Evolutionary conservation across 768 basidiomycete species (phyloP), one percentile per base, ranked within the genome.

Genomic region (Leucocoprinus leucothites): DNA sequence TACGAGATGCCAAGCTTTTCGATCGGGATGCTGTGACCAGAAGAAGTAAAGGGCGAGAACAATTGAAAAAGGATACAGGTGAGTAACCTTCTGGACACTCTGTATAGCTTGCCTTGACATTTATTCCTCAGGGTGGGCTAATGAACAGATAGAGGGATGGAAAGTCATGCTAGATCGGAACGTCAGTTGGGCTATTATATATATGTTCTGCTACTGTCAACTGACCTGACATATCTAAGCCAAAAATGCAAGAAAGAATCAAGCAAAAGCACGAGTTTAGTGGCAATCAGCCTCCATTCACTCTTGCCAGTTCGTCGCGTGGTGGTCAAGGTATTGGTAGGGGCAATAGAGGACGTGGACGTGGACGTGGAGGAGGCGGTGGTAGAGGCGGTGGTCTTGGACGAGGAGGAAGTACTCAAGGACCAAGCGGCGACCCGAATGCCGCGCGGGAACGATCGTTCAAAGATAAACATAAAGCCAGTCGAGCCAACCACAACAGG

Each of bases 81-180:
- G 59, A 59, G 73, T 60, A 14, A 0, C 24, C 44, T 49, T 47
- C 16, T 7, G 14, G 13, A 7, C 26, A 34, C 53, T n/a, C 34
- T 14, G 14, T 18, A 14, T 7, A 36, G 47, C 18, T 53, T 9
- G 57, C 55, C 25, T 18, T 52, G 36, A 35, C 7, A 21, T 36
- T 21, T 44, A 25, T 34, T 35, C 4, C 6, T 24, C 51, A 87
- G 87, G 87, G 9, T 89, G 87, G 85, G 73, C 67, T 9, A 85
- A 97, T 63, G 88, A 88, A 61, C 94, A 96, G 64, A 85, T 97
- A 24, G 94, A 97, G 68, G 94, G 94, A 0, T 97, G 94, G 94
- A 81, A 71, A 54, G 85, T 90, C 53, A 92, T 96, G 87, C 68
- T 97, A 56, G 95, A 98, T 55, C 74, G 87, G 61, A 87, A 95